Base-by-base conservation (phyloP, 352 stramenopile species). In the Phytophthora lateralis region DNA sequence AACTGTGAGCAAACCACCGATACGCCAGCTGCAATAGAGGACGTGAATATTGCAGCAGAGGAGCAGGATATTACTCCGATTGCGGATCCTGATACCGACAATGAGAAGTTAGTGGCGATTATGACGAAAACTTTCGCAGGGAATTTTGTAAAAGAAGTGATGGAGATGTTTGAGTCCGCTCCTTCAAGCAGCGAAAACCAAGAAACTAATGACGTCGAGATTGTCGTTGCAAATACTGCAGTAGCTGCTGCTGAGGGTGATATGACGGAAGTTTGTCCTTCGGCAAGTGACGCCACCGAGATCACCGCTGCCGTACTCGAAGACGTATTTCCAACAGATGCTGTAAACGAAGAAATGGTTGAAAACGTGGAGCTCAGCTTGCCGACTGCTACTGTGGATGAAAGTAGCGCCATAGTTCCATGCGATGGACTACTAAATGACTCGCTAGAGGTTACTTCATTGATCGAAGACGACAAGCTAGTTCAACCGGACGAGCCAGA, bases 71-170 rank as follows among this genome's bases (percentile, higher is more conserved):
- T 12, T 44, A 41, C 20, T 27, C 18, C 20, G 17, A 20, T 24
- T 21, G 49, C 53, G 8, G 14, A 9, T 9, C 15, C 10, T 24
- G 12, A 20, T 6, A 10, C 15, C 39, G 35, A 42, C 45, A 29
- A 18, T 10, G 46, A 60, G 14, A 18, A 50, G 18, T n/a, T 32
- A 21, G 30, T 57, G 34, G n/a, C 30, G 14, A 9, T 26, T 18
- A 10, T 58, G 6, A 50, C 55, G 6, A 66, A 66, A 48, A 6
- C 3, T 32, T 51, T 60, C 32, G 62, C 55, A 45, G 30, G 39
- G 12, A 55, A 24, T 2, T 69, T 69, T 49, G 42, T 69, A 24
- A 54, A 47, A 49, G 47, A 66, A n/a, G 12, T 66, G 4, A 42
- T 69, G n/a, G 21, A 55, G 26, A 47, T 42, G 17, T 4, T 65